Conservation (phyloP, 2,329 filamentous ascomycete genomes). For the Laburnicola sp. region DNA sequence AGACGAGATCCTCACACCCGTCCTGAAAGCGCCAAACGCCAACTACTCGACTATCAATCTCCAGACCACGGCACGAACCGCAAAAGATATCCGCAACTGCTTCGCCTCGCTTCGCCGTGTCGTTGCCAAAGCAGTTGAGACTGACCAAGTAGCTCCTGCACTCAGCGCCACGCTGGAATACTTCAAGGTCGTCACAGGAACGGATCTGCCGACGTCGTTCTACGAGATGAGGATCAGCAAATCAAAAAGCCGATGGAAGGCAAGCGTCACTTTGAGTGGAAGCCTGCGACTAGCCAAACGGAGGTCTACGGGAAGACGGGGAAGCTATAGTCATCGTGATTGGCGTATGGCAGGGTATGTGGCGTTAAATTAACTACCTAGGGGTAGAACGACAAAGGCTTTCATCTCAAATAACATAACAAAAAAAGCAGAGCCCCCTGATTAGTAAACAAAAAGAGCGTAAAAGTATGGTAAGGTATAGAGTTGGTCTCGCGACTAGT, state of each 20-base stretch:
- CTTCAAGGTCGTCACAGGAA: constrained; percentile 64
- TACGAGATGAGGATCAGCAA: constrained; percentile 62
- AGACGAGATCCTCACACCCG: constrained; percentile 56
- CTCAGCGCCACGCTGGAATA: constrained; percentile 67
- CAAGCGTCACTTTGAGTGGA: constrained; percentile 67
- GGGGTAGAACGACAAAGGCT: no score
- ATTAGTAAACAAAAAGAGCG: no score
- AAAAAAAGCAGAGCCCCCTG: no score
- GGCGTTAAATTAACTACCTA: no score
- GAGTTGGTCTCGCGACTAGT: no score
- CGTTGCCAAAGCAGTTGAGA: constrained; percentile 57
- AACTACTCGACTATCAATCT: constrained; percentile 49
- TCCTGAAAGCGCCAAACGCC: constrained; percentile 44
- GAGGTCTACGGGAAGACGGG: constrained; percentile 15
- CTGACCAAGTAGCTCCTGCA: constrained; percentile 63
- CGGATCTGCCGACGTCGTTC: constrained; percentile 66
- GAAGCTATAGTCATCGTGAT: neutral
- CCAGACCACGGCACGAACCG: constrained; percentile 53
- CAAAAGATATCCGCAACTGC: constrained; percentile 56
- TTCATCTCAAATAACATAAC: no score
- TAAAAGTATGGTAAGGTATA: no score
- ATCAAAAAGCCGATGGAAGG: constrained; percentile 56
- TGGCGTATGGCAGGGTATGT: neutral
- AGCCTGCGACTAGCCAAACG: constrained; percentile 39
- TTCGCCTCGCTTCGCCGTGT: constrained; percentile 60